Evolutionary conservation across 148 eudicot species (phyloP), one percentile per base, ranked within the genome.

Genomic region (Limonium bicolor): DNA sequence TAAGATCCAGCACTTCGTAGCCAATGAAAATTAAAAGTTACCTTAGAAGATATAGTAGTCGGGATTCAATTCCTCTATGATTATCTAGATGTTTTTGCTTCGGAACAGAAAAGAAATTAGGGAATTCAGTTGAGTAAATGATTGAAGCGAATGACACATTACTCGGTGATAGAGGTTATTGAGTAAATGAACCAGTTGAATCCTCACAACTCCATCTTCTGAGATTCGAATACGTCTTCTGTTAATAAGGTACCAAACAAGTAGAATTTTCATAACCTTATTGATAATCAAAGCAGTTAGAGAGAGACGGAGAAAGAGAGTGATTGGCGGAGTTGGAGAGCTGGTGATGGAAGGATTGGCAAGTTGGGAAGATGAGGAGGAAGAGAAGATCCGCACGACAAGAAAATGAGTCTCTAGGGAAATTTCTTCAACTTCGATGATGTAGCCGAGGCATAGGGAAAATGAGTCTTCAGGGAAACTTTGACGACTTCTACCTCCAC

Each of bases 301-400:
- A 23, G 56, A 46, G 49, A 50, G 51, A 38, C 41, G 41, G 47
- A 36, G 25, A 41, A 47, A 22, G 43, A 41, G 25, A 19, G 39
- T 28, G 14, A 47, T 42, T 1, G 56, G 28, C 41, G 14, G 20
- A 7, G 36, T 1, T 11, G 62, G 1, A 18, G 42, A 9, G 20
- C 31, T 30, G 24, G 24, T 2, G 49, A 15, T 10, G 53, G 20
- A 33, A 24, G 51, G 53, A 46, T 50, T 49, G 23, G n/a, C 36
- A 54, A 22, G 46, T 25, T 7, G 22, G 6, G 60, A 37, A 10
- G 65, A 49, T 18, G 71, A 57, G 20, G 68, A 63, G 10, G 73
- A 52, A 27, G 67, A 60, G 34, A 67, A 63, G 16, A 68, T 16
- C 61, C 55, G 20, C 73, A 72, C 15, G 78, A 56, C 18, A 64